phyloP scores from a whole-genome alignment of 2,329 filamentous ascomycete species.

The Aspergillaceae sp. region DNA sequence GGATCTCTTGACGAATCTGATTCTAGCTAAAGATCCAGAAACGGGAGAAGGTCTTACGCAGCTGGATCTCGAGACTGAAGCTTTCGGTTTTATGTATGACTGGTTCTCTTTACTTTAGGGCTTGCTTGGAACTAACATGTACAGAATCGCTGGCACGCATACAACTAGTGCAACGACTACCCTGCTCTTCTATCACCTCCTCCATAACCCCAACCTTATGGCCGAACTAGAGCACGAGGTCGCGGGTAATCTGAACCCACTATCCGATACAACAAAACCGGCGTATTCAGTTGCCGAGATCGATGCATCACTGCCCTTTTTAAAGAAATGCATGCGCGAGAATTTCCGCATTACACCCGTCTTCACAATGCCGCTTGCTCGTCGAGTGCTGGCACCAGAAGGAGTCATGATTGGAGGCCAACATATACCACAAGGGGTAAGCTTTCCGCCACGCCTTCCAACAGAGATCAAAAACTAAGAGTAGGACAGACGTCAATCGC shows the following conservation, averaged over 20 bases:
- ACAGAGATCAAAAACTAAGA: background rate
- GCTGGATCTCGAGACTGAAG: slow-evolving; percentile 26
- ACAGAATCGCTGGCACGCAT: slow-evolving; percentile 27
- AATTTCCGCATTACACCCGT: slow-evolving; percentile 29
- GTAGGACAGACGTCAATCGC: slow-evolving; percentile 20
- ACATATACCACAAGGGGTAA: slow-evolving; percentile 19
- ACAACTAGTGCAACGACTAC: slow-evolving; percentile 24
- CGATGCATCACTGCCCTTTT: slow-evolving; percentile 19
- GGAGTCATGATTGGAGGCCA: slow-evolving; percentile 17
- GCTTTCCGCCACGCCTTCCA: slow-evolving; percentile 1
- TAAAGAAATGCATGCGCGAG: slow-evolving; percentile 21
- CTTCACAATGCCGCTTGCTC: slow-evolving; percentile 26
- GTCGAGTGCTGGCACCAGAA: slow-evolving; percentile 17
- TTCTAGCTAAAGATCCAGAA: slow-evolving; percentile 29
- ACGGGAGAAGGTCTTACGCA: slow-evolving; percentile 23
- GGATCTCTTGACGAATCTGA: slow-evolving; percentile 29
- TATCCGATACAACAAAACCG: background rate
- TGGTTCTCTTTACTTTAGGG: too few species aligned
- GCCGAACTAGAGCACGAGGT: slow-evolving; percentile 5
- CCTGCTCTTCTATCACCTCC: slow-evolving; percentile 24
- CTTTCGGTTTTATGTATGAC: slow-evolving; percentile 30
- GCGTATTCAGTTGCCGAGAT: slow-evolving; percentile 14
- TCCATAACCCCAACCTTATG: slow-evolving; percentile 20
- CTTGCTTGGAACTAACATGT: background rate
- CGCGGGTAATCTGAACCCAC: background rate